Conservation (phyloP, 1,139 yeast species). For the Yamadazyma triangularis region DNA sequence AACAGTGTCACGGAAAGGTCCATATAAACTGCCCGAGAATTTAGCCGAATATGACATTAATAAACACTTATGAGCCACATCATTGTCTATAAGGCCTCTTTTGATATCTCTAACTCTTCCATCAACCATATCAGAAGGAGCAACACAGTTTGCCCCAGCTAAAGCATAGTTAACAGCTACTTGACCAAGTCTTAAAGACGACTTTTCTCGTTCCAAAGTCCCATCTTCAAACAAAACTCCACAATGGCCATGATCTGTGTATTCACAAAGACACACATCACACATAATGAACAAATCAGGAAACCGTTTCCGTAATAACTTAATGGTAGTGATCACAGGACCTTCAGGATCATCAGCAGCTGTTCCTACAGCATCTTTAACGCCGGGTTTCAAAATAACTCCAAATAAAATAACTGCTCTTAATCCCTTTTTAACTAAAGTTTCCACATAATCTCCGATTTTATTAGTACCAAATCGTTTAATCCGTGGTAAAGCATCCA, state of each 20-base stretch:
- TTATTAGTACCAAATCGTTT: slow-evolving; percentile 82
- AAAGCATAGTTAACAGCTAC: slow-evolving; percentile 93
- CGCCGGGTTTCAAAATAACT: slow-evolving; percentile 67
- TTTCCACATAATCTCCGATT: slow-evolving; percentile 64
- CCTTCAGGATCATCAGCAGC: slow-evolving; percentile 97
- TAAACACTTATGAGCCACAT: slow-evolving; percentile 81
- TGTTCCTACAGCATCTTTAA: slow-evolving; percentile 77
- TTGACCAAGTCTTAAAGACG: slow-evolving; percentile 83
- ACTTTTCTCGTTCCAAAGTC: slow-evolving; percentile 64
- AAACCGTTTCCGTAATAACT: slow-evolving; percentile 55
- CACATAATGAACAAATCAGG: slow-evolving; percentile 86
- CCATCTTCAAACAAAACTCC: slow-evolving; percentile 90
- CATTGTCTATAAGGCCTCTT: slow-evolving; percentile 75
- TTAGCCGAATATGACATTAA: slow-evolving; percentile 94
- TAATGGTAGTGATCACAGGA: slow-evolving; percentile 82
- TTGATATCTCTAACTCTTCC: slow-evolving; percentile 91
- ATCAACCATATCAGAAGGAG: slow-evolving; percentile 98
- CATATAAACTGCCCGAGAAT: slow-evolving; percentile 86
- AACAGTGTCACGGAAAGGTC: slow-evolving; percentile 98
- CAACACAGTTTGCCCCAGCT: slow-evolving; percentile 95
- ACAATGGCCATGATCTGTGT: slow-evolving; percentile 96
- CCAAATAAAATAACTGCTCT: slow-evolving; percentile 88
- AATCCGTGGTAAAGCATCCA: slow-evolving; percentile 82
- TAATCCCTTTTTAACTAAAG: slow-evolving; percentile 76
- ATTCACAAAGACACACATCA: slow-evolving; percentile 96